These are phyloP conservation scores for Hortiboletus flavorubellus DNA, from an alignment of 768 basidiomycete species.

Conservation along the genomic window DNA sequence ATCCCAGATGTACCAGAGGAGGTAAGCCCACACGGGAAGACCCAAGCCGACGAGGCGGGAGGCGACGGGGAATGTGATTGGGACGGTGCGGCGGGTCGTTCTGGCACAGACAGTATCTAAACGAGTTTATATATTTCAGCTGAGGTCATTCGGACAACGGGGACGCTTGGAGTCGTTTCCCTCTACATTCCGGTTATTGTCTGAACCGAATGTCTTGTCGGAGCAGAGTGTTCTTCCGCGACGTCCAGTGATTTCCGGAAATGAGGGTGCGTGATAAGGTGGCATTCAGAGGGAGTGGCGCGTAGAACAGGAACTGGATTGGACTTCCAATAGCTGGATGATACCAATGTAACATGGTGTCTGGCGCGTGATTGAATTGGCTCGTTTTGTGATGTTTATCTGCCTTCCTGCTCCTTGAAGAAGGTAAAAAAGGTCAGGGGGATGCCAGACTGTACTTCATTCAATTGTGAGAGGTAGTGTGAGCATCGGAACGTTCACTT, in stretches of 20 bases:
- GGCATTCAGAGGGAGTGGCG: background rate
- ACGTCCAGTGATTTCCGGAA: constrained; percentile 43
- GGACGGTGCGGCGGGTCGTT: constrained; percentile 37
- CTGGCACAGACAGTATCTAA: background rate
- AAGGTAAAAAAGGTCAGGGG: background rate
- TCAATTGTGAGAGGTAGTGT: background rate
- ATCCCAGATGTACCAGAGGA: constrained; percentile 35
- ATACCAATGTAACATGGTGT: background rate
- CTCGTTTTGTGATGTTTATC: background rate
- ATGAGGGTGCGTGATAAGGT: background rate
- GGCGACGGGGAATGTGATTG: constrained; percentile 40
- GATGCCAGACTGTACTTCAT: background rate
- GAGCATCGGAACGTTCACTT: background rate
- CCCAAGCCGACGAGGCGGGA: constrained; percentile 35
- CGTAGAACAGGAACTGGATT: constrained; percentile 44
- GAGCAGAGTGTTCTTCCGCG: constrained; percentile 10
- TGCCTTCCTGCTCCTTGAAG: background rate
- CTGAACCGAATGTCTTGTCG: background rate
- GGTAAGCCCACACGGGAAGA: constrained; percentile 38
- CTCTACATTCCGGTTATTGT: background rate
- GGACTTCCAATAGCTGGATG: background rate
- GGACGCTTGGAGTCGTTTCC: no score
- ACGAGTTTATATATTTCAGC: constrained; percentile 3
- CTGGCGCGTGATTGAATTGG: background rate
- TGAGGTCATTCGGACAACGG: no score